Base-by-base conservation (phyloP, 2,329 filamentous ascomycete species). In the Fusarium sp. region DNA sequence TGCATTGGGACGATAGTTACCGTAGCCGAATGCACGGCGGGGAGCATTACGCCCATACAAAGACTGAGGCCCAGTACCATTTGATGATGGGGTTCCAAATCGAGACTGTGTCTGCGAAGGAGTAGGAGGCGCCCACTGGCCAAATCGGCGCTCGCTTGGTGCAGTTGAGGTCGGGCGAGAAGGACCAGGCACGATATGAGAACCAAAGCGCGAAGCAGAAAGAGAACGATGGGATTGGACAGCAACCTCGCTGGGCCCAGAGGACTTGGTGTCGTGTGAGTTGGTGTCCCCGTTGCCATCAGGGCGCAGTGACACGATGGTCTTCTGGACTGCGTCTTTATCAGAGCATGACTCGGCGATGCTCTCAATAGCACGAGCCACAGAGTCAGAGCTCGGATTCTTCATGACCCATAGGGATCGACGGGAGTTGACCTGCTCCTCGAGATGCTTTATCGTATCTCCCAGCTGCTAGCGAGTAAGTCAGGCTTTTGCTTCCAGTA, bases 321-420 rank as follows among this genome's bases (percentile, higher is more conserved):
- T 70, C 46, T 74, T 70, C 30, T 77, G 73, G 4, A 75, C 67
- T 18, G 63, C 66, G 20, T 75, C 70, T 47, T 75, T 77, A 53
- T 77, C 74, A 7, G 74, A 58, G n/a, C 75, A 75, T 1, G 76
- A 76, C 12, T 75, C 75, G 2, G 77, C 65, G 25, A 78, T 72
- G 8, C 74, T 78, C 60, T 79, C 77, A 20, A 80, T 77, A 42
- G 77, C 78, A 10, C 75, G 76, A 10, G 75, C 73, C 30, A 80
- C 71, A 2, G 74, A 74, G 24, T 76, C 65, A 25, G 78, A 74
- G 53, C 76, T 76, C 2, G 78, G 67, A 54, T 79, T 77, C 61
- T 79, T 79, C 72, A 77, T 77, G 61, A 78, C 65, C 79, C 79
- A 81, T 48, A 81, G 75, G 8, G 77, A 75, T 48, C 76, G 79